A percentile compares a stretch with the other conserved stretches of the same genome.
phyloP scores from a whole-genome alignment of 2,329 filamentous ascomycete species.

The Microdochium trichocladiopsis region DNA sequence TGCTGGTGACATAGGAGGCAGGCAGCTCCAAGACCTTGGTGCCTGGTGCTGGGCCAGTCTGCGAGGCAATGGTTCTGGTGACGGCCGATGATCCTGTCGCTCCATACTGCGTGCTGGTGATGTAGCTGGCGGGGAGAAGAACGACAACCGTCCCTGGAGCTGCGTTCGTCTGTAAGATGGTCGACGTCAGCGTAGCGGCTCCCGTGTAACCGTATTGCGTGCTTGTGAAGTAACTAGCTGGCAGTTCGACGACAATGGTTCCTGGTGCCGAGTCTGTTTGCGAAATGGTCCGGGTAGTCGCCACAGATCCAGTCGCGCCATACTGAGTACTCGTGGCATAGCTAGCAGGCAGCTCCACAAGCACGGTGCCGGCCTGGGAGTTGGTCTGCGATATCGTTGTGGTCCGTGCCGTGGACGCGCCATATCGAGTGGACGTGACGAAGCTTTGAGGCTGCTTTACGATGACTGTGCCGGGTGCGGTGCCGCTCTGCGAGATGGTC shows the following conservation, averaged over 20 bases:
- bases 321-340: not conserved
- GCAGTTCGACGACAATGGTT: not conserved
- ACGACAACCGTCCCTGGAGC: not conserved
- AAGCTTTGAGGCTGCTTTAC: not conserved
- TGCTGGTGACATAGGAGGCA: not conserved
- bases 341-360: not conserved
- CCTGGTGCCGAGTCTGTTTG: not conserved
- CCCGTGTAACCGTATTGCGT: not conserved
- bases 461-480: not conserved
- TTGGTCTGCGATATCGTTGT: not conserved
- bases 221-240: not conserved
- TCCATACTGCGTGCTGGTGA: not conserved
- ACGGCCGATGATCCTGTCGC: not conserved
- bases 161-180: not conserved
- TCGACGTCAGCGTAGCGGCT: not conserved
- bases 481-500: not conserved
- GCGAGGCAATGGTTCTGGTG: not conserved
- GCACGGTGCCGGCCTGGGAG: not conserved
- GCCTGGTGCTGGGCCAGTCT: not conserved
- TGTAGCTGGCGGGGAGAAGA: not conserved
- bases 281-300: not conserved
- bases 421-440: not conserved
- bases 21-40: not conserved
- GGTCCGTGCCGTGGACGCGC: not conserved
- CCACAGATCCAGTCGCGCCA: not conserved